Evolutionary conservation across 345 rosid species (phyloP), one percentile per base, ranked within the genome.

Genomic region (Litchi chinensis): DNA sequence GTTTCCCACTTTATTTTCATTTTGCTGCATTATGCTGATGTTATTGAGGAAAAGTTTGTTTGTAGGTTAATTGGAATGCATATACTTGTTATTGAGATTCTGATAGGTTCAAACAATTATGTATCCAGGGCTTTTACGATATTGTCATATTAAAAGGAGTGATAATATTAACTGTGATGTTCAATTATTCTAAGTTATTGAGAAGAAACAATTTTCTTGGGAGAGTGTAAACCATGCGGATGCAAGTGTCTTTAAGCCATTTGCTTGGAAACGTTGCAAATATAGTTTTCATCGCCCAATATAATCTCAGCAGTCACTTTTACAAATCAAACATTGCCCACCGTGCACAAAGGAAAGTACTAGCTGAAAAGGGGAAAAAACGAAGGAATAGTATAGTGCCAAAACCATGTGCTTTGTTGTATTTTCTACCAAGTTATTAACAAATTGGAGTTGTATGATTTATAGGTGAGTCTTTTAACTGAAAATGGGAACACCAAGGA

Each of bases 401-500:
- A 24, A n/a, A 28, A 32, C 56, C 39, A 37, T 43, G 32, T 41
- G 48, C 74, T 21, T 65, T 75, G 15, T 26, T 10, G 15, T 41
- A 50, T 22, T n/a, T 63, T 26, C 4, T 57, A 13, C 26, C 65
- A 32, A 70, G 57, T 52, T 13, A 32, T 71, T 73, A 59, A 75
- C 77, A 50, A 24, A 69, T 40, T 21, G 54, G 12, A 52, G 60
- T 59, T 73, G 73, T 2, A 21, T 37, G 24, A 52, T 13, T 19
- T 70, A 46, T 57, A 90, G 93, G 95, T 89, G 84, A 91, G 95
- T 77, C 93, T 91, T 75, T 59, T 91, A 65, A 88, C 95, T 80
- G 93, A 89, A 52, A 89, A 75, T 79, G 92, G 93, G 73, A 83
- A 76, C 82, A 91, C 95, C 71, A 91, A 91, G 86, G 95, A 91